phyloP scores from a whole-genome alignment of 768 basidiomycete species.

The Leccinum sublutescens region DNA sequence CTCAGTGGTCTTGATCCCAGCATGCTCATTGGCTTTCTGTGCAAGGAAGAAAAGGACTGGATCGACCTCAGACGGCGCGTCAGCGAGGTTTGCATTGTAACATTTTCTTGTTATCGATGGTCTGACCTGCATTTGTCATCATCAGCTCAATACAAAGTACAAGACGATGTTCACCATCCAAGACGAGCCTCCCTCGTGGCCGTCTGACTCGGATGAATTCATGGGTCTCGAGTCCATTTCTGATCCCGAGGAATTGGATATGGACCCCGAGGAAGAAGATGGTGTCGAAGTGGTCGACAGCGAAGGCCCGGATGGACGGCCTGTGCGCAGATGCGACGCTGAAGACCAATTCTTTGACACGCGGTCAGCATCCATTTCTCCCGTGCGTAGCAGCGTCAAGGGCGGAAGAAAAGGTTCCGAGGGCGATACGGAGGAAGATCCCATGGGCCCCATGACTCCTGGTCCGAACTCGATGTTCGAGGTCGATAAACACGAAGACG shows the following conservation, averaged over 20 bases:
- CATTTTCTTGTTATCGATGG: not conserved
- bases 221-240: conserved; percentile 84
- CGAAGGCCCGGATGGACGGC: conserved; percentile 31
- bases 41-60: conserved; percentile 83
- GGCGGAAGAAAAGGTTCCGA: conserved; percentile 49
- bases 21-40: conserved; percentile 94
- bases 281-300: conserved; percentile 33
- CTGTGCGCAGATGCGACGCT: conserved; percentile 28
- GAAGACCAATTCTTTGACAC: conserved; percentile 57
- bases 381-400: conserved; percentile 37
- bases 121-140: conserved; percentile 8
- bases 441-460: conserved; percentile 68
- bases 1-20: conserved; percentile 89
- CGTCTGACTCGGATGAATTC: conserved; percentile 64
- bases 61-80: conserved; percentile 72
- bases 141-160: conserved; percentile 42
- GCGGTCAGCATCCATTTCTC: conserved; percentile 43
- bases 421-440: conserved; percentile 70
- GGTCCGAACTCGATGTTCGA: conserved; percentile 43
- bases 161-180: conserved; percentile 83
- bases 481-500: conserved; percentile 20
- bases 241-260: conserved; percentile 68
- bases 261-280: conserved; percentile 52
- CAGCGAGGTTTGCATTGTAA: conserved; percentile 54
- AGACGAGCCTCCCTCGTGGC: conserved; percentile 86